phyloP scores from a whole-genome alignment of 805 yeast genomes.

The Kodamaea neixiangensis region DNA sequence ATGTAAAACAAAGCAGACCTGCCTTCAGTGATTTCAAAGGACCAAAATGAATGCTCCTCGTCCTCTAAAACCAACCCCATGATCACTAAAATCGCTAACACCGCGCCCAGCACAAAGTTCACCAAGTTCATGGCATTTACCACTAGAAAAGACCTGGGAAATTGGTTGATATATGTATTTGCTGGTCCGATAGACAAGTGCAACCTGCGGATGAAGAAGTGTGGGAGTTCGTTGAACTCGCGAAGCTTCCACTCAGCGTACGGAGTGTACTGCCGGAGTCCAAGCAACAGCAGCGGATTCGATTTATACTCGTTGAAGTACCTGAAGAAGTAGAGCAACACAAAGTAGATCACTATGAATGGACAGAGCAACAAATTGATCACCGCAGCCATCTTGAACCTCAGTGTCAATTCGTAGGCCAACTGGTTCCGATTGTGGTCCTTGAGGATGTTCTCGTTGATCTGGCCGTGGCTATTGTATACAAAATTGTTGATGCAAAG shows the following conservation, averaged over 20 bases:
- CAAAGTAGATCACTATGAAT: slow-evolving; percentile 78
- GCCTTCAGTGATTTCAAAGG: slow-evolving; percentile 83
- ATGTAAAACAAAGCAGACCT: slow-evolving; percentile 84
- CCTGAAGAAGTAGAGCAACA: slow-evolving; percentile 79
- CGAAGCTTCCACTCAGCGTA: slow-evolving; percentile 93
- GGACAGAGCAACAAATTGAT: slow-evolving; percentile 84
- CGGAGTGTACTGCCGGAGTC: slow-evolving; percentile 82
- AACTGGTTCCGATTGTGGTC: slow-evolving; percentile 67
- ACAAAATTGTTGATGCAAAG: slow-evolving; percentile 84
- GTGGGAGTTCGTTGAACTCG: slow-evolving; percentile 91
- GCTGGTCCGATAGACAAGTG: slow-evolving; percentile 80
- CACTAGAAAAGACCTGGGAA: slow-evolving; percentile 70
- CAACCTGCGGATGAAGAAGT: slow-evolving; percentile 77
- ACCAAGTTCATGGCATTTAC: slow-evolving; percentile 38
- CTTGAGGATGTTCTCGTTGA: slow-evolving; percentile 69
- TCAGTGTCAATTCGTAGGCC: slow-evolving; percentile 66
- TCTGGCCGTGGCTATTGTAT: slow-evolving; percentile 81
- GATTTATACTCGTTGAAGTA: slow-evolving; percentile 91
- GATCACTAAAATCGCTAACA: slow-evolving; percentile 73
- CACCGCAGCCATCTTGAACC: slow-evolving; percentile 87
- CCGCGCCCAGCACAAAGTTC: slow-evolving; percentile 79
- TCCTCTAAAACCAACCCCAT: slow-evolving; percentile 80
- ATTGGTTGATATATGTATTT: slow-evolving; percentile 80
- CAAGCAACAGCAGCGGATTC: slow-evolving; percentile 77
- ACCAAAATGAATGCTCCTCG: slow-evolving; percentile 73